These are phyloP conservation scores for Aspergillus sp. DNA, from an alignment of 2,329 filamentous ascomycete genomes.

Conservation along the genomic window DNA sequence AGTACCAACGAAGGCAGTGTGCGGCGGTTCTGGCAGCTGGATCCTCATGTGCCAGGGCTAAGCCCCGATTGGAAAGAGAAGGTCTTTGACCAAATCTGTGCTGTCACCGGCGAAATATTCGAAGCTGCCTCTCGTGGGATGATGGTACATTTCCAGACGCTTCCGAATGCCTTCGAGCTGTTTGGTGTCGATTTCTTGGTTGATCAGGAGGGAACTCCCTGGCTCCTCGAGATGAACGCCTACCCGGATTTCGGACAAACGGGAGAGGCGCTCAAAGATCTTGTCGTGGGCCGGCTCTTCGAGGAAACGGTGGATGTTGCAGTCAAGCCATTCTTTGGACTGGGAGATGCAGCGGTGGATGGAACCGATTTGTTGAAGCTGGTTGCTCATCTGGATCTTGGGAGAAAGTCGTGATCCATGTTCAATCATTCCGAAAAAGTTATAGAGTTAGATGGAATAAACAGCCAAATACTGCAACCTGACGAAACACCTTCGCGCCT, in stretches of 20 bases:
- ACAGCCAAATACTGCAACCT: too few relatives aligned
- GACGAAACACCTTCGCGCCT: too few relatives aligned
- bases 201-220: constrained; percentile 62
- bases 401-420: constrained; percentile 26
- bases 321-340: constrained; percentile 67
- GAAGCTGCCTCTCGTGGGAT: constrained; percentile 81
- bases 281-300: constrained; percentile 74
- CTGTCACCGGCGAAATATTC: constrained; percentile 73
- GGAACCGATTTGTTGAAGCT: constrained; percentile 33
- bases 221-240: constrained; percentile 88
- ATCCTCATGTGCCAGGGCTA: constrained; percentile 35
- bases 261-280: constrained; percentile 66
- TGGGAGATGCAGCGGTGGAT: constrained; percentile 16
- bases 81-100: constrained; percentile 74
- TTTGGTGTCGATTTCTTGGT: constrained; percentile 91
- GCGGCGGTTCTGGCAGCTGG: constrained; percentile 70
- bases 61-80: constrained; percentile 51
- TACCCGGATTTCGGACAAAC: constrained; percentile 97
- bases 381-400: constrained; percentile 43
- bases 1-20: constrained; percentile 63
- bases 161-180: constrained; percentile 86
- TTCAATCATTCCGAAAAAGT: background rate
- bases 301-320: constrained; percentile 67
- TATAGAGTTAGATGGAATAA: background rate
- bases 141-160: constrained; percentile 86